Conservation (phyloP, 2,329 filamentous ascomycete genomes). For the Juglanconis juglandina region DNA sequence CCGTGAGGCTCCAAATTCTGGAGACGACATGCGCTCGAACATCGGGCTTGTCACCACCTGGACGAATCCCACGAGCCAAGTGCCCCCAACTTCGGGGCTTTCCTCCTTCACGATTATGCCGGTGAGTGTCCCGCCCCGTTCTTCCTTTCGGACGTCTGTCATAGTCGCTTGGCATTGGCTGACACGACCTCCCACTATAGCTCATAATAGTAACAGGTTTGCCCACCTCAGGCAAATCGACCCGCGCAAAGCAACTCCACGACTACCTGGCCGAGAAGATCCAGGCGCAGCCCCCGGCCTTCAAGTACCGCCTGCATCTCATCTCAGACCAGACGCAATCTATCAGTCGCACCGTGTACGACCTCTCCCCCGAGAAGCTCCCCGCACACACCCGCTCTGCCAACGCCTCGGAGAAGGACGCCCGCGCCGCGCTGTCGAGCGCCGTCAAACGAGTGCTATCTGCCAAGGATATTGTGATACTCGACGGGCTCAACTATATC, state of each 20-base stretch:
- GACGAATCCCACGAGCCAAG: no score
- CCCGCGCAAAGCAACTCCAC: constrained; percentile 63
- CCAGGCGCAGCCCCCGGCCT: constrained; percentile 28
- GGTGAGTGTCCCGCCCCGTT: no score
- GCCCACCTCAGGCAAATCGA: constrained; percentile 67
- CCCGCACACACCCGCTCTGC: constrained; percentile 64
- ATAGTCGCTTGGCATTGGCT: no score
- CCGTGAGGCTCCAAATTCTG: no score
- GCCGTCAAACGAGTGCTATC: constrained; percentile 74
- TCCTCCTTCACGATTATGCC: no score
- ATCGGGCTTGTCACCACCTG: no score
- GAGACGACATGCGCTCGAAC: no score
- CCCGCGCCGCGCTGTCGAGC: constrained; percentile 70
- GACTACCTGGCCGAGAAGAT: constrained; percentile 61
- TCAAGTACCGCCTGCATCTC: constrained; percentile 65
- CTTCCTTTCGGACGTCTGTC: no score
- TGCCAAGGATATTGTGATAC: constrained; percentile 71
- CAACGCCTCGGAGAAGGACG: constrained; percentile 76
- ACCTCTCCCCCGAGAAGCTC: constrained; percentile 51
- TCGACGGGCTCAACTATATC: constrained; percentile 82
- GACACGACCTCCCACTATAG: constrained; percentile 33
- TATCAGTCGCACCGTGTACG: constrained; percentile 69
- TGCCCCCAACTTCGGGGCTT: no score
- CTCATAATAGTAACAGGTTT: constrained; percentile 65
- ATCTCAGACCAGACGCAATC: constrained; percentile 71